phyloP scores from a whole-genome alignment of 1,139 yeast species.

The Debaryomyces sp. region DNA sequence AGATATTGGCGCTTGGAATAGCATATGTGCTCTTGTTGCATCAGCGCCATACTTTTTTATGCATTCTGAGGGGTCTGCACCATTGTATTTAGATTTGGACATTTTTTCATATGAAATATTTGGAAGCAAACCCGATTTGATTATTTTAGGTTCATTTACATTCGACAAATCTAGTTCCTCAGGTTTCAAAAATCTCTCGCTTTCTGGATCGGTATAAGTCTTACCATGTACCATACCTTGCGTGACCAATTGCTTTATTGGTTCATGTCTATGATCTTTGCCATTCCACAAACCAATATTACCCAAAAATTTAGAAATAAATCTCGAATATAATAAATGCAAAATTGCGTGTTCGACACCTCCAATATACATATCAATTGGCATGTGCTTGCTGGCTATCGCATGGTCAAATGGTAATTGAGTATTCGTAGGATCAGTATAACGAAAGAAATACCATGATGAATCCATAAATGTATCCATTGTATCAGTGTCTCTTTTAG shows the following conservation, averaged over 20 bases:
- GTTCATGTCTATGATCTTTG: constrained; percentile 60
- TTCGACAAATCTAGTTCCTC: constrained; percentile 56
- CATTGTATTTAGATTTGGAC: constrained; percentile 95
- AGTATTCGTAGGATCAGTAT: constrained; percentile 69
- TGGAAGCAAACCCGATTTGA: constrained; percentile 54
- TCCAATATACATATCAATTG: constrained; percentile 89
- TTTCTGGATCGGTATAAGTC: constrained; percentile 72
- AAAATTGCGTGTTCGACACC: constrained; percentile 97
- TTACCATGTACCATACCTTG: constrained; percentile 99
- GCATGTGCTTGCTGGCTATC: constrained; percentile 61
- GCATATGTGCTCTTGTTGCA: constrained; percentile 88
- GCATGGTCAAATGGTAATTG: constrained; percentile 52
- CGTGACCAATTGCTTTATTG: constrained; percentile 76
- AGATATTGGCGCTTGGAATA: constrained; percentile 90
- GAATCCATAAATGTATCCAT: constrained; percentile 99
- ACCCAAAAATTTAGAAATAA: constrained; percentile 76
- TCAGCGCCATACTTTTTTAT: constrained; percentile 88
- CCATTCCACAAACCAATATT: constrained; percentile 58
- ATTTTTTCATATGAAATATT: constrained; percentile 75
- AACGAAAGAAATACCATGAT: constrained; percentile 93
- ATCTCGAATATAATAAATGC: constrained; percentile 83
- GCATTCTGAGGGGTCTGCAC: constrained; percentile 85
- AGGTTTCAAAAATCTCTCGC: constrained; percentile 76
- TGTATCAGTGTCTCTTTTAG: constrained; percentile 92
- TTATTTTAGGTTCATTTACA: constrained; percentile 47